These are phyloP conservation scores for Candida dubliniensis DNA, from an alignment of 1,139 yeast genomes.

Conservation along the genomic window DNA sequence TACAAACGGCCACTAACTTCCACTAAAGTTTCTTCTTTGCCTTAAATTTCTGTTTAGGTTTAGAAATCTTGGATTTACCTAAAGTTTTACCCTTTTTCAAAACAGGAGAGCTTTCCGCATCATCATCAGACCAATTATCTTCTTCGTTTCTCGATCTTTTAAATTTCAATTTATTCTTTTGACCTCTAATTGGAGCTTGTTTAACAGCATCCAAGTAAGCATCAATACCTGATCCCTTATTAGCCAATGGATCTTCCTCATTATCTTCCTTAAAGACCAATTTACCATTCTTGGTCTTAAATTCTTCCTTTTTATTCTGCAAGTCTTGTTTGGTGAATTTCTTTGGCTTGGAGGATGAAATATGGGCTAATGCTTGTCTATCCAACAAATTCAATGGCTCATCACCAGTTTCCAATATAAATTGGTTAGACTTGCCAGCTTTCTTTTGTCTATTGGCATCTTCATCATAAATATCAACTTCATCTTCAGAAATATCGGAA, in stretches of 20 bases:
- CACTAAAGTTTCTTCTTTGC: conserved; percentile 53
- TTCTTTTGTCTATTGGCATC: conserved; percentile 13
- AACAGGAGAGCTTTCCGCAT: conserved; percentile 20
- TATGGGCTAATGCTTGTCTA: conserved; percentile 78
- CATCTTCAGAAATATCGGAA: conserved; percentile 51
- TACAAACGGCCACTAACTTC: neutral
- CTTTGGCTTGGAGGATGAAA: conserved; percentile 81
- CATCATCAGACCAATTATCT: conserved; percentile 57
- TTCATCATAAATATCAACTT: conserved; percentile 28
- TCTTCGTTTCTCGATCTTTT: conserved; percentile 59
- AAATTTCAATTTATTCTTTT: conserved; percentile 84
- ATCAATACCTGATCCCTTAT: conserved; percentile 62
- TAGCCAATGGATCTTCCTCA: conserved; percentile 54
- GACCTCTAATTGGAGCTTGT: conserved; percentile 92
- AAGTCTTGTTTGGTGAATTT: conserved; percentile 47
- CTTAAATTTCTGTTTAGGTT: conserved; percentile 53
- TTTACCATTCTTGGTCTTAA: conserved; percentile 57
- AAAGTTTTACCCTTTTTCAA: conserved; percentile 15
- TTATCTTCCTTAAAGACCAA: conserved; percentile 47
- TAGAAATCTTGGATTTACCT: conserved; percentile 29
- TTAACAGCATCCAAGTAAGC: conserved; percentile 93
- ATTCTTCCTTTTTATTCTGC: conserved; percentile 46
- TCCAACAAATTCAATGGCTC: conserved; percentile 90
- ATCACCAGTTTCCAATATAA: conserved; percentile 74
- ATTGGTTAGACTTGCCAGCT: conserved; percentile 41